Evolutionary conservation across 148 eudicot species (phyloP).

Genomic region (Nepenthes gracilis): DNA sequence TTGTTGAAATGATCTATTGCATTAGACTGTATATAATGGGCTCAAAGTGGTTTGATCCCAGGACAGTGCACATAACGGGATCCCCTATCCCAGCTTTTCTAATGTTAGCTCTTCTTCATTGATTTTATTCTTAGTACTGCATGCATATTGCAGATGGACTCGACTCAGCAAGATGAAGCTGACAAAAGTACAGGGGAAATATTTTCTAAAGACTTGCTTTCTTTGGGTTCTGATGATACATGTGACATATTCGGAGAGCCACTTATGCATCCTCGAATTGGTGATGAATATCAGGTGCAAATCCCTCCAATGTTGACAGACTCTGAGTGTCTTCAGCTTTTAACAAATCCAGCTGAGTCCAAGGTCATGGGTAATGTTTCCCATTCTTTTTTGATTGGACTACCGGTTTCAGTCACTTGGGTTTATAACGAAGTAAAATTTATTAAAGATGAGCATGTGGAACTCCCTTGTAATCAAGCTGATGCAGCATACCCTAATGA

Average conservation of each 20-base stretch:
- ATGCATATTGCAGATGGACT: slow-evolving; percentile 21
- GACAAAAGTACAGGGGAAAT: slow-evolving; percentile 22
- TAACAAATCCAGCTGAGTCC: slow-evolving; percentile 13
- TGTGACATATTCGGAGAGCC: slow-evolving; percentile 35
- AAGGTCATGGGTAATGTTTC: slow-evolving; percentile 6
- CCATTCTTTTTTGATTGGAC: slow-evolving; percentile 30
- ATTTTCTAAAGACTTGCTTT: slow-evolving; percentile 17
- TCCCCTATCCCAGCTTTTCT: too few relatives aligned
- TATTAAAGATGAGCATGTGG: slow-evolving; percentile 10
- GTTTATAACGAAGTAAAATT: slow-evolving; percentile 15
- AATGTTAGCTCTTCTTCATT: too few relatives aligned
- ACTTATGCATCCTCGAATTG: slow-evolving; percentile 43
- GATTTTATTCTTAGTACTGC: too few relatives aligned
- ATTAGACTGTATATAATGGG: too few relatives aligned
- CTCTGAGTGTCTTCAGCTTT: slow-evolving; percentile 14
- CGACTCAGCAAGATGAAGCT: slow-evolving; percentile 16
- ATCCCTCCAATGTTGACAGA: slow-evolving; percentile 29
- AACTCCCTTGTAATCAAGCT: not conserved
- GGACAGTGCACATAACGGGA: too few relatives aligned
- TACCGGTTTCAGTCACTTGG: slow-evolving; percentile 43
- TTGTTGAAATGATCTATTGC: too few relatives aligned
- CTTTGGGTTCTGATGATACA: slow-evolving; percentile 16
- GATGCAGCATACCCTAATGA: not conserved
- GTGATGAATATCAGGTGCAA: slow-evolving; percentile 54
- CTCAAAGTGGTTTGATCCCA: too few relatives aligned